phyloP scores from a whole-genome alignment of 2,329 filamentous ascomycete species.

The Pseudocercospora fijiensis region DNA sequence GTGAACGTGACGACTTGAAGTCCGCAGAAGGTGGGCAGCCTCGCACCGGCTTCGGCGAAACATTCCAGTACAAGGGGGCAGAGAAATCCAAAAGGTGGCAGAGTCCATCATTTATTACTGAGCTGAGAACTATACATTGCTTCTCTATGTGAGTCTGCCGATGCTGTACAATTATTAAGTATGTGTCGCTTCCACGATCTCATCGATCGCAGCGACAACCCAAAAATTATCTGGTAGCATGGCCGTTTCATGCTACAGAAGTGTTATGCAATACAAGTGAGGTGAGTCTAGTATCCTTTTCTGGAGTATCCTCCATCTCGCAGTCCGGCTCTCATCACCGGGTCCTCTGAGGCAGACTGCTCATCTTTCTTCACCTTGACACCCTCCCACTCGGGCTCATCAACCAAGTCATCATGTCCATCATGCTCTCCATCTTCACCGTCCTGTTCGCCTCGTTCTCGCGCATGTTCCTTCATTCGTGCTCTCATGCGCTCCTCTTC shows the following conservation, averaged over 20 bases:
- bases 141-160: not conserved
- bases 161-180: not conserved
- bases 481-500: constrained; percentile 51
- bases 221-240: not conserved
- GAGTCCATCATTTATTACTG: too few relatives aligned
- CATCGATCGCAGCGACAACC: not conserved
- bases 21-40: not conserved
- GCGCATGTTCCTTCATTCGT: constrained; percentile 40
- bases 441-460: constrained; percentile 20
- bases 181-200: not conserved
- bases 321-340: not conserved
- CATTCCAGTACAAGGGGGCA: not conserved
- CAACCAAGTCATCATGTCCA: constrained; percentile 37
- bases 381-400: constrained; percentile 37
- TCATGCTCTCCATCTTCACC: constrained; percentile 36
- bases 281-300: not conserved
- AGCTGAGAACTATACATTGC: constrained; percentile 2
- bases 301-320: not conserved
- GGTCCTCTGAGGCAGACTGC: constrained; percentile 16
- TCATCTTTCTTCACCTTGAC: constrained; percentile 33
- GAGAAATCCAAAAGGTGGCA: not conserved
- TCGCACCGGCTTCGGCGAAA: not conserved
- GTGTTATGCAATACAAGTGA: not conserved
- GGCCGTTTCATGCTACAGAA: not conserved
- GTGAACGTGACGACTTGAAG: not conserved